A percentile compares a stretch with the other conserved stretches of the same genome.
Evolutionary conservation across 2,329 filamentous ascomycete genomes (phyloP).

Genomic region (Botrytis cinerea): DNA sequence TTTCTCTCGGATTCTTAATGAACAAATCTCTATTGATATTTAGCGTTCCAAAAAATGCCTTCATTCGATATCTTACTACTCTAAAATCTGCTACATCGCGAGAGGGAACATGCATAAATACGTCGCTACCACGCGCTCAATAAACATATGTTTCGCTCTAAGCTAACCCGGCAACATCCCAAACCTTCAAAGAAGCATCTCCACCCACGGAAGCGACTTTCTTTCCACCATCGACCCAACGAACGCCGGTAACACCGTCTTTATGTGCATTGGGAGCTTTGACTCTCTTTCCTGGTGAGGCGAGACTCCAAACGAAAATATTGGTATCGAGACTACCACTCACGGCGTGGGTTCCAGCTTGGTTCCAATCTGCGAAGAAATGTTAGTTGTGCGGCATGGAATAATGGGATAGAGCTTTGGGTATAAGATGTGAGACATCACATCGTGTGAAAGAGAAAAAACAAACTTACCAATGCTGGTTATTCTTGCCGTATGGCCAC

Average conservation of each 20-base stretch:
- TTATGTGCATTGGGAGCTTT: conserved; percentile 90
- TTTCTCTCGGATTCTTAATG: background rate
- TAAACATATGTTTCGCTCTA: conserved; percentile 37
- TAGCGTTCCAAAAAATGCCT: background rate
- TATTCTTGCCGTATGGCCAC: conserved; percentile 68
- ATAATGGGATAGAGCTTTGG: background rate
- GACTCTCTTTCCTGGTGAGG: conserved; percentile 78
- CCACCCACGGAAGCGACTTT: conserved; percentile 79
- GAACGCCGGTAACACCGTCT: conserved; percentile 87
- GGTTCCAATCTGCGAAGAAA: conserved; percentile 65
- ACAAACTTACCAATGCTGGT: conserved; percentile 51
- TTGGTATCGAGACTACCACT: conserved; percentile 90
- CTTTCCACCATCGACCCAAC: conserved; percentile 67
- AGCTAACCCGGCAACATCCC: conserved; percentile 64
- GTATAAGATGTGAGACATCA: background rate
- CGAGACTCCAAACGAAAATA: conserved; percentile 86
- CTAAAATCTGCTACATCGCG: background rate
- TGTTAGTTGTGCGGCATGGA: background rate
- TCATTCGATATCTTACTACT: background rate
- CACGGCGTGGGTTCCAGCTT: conserved; percentile 72
- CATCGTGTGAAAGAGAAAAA: background rate
- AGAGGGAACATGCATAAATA: conserved; percentile 11
- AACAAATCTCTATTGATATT: conserved; percentile 1
- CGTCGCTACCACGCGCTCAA: background rate
- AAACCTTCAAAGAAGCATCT: conserved; percentile 90